Conservation (phyloP, 2,329 filamentous ascomycete genomes). For the Alternaria brassicae region DNA sequence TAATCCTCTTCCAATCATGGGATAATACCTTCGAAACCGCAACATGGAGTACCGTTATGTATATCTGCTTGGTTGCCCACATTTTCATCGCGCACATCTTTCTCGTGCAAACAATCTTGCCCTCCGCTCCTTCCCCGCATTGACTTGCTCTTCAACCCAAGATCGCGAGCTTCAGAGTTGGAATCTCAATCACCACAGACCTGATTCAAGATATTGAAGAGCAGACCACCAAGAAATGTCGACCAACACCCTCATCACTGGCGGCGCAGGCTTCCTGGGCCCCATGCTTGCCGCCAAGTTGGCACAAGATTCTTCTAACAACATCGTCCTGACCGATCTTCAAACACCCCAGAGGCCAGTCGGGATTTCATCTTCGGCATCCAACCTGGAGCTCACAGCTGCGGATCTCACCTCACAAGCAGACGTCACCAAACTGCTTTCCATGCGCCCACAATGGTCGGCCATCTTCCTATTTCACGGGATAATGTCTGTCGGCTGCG, state of each 20-base stretch:
- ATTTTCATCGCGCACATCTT: neutral
- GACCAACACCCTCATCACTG: slow-evolving; percentile 5
- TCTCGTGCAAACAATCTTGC: neutral
- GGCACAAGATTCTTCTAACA: neutral
- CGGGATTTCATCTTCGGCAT: neutral
- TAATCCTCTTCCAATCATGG: too few relatives aligned
- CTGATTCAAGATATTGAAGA: neutral
- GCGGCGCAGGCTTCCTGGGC: slow-evolving; percentile 9
- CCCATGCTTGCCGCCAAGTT: slow-evolving; percentile 11
- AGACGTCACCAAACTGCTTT: slow-evolving; percentile 6
- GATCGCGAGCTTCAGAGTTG: neutral
- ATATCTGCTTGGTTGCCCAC: neutral
- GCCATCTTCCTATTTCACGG: slow-evolving; percentile 65
- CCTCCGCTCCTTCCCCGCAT: neutral
- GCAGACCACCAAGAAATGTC: neutral
- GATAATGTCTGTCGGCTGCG: slow-evolving; percentile 68
- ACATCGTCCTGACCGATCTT: slow-evolving; percentile 4
- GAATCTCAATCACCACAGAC: neutral
- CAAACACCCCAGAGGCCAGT: slow-evolving; percentile 4
- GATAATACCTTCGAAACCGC: too few relatives aligned
- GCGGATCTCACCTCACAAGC: neutral
- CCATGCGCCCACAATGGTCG: slow-evolving; percentile 12
- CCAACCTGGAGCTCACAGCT: slow-evolving; percentile 1
- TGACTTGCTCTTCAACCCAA: neutral
- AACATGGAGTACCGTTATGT: neutral